Evolutionary conservation across 257 asterid species (phyloP).

Genomic region (Nemophila menziesii): DNA sequence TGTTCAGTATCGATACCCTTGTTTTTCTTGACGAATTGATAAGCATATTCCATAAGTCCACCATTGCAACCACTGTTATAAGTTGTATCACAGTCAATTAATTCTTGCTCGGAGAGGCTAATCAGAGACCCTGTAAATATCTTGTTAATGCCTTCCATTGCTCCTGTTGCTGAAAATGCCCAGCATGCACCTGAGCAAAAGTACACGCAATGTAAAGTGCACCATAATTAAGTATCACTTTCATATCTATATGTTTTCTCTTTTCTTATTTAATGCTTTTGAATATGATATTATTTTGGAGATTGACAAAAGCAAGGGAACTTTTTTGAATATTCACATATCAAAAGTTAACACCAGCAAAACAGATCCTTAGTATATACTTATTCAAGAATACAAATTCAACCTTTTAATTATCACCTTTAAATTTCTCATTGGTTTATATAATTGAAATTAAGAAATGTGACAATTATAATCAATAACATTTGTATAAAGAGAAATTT

Average conservation of each 20-base stretch:
- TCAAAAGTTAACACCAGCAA: no score
- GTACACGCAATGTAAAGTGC: neutral
- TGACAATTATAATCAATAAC: neutral
- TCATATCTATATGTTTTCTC: no score
- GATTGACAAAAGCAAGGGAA: no score
- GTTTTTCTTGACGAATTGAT: conserved; percentile 50
- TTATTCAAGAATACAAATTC: neutral
- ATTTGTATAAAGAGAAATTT: neutral
- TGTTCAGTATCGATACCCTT: conserved; percentile 78
- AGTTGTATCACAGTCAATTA: conserved; percentile 74
- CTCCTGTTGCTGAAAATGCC: conserved; percentile 97
- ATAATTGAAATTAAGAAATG: neutral
- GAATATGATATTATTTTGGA: no score
- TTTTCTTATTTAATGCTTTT: no score
- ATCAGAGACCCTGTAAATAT: conserved; percentile 66
- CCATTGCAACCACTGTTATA: conserved; percentile 80
- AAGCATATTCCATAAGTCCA: conserved; percentile 90
- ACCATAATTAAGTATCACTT: no score
- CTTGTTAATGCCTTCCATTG: conserved; percentile 84
- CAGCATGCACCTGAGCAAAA: conserved; percentile 74
- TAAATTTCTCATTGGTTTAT: neutral
- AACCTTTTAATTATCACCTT: neutral
- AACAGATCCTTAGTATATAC: neutral
- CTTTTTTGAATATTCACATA: neutral
- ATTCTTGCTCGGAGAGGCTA: conserved; percentile 92